Evolutionary conservation across 495 filamentous ascomycete species (phyloP).

Genomic region (Neurospora africana): DNA sequence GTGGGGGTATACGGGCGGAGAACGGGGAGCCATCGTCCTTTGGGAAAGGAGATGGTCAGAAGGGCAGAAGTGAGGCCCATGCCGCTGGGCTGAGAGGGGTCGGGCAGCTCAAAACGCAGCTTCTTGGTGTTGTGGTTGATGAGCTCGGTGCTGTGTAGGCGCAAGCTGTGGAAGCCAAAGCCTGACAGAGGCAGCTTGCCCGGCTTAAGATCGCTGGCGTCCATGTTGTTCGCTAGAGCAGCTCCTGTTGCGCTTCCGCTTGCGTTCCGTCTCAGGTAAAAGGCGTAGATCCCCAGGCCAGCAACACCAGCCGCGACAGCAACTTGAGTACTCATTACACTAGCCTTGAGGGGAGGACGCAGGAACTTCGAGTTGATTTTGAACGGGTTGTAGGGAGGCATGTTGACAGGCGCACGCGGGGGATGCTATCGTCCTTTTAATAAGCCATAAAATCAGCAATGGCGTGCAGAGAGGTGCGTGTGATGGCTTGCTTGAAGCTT

Average conservation of each 20-base stretch:
- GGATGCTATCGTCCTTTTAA: conserved; percentile 2
- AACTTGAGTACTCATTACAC: conserved; percentile 18
- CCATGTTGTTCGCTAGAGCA: neutral
- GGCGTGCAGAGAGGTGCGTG: neutral
- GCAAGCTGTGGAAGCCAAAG: conserved; percentile 29
- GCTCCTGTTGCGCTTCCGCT: neutral
- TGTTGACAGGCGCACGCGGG: neutral
- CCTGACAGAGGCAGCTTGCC: conserved; percentile 19
- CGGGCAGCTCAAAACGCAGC: conserved; percentile 51
- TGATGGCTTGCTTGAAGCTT: neutral
- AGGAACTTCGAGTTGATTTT: conserved; percentile 1
- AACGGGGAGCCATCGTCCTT: conserved; percentile 41
- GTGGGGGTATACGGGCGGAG: conserved; percentile 52
- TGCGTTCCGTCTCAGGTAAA: conserved; percentile 10
- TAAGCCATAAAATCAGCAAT: neutral
- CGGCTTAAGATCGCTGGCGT: neutral
- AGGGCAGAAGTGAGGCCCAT: conserved; percentile 46
- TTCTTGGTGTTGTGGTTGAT: conserved; percentile 59
- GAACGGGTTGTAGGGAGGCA: conserved; percentile 6
- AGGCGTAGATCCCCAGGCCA: conserved; percentile 18
- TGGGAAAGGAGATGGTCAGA: conserved; percentile 43
- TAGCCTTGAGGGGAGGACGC: conserved; percentile 9
- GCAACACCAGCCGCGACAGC: conserved; percentile 19
- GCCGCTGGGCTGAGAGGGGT: conserved; percentile 37
- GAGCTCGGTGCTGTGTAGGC: conserved; percentile 39